Base-by-base conservation (phyloP, 2,329 filamentous ascomycete genomes). In the Cladosporium sphaerospermum region DNA sequence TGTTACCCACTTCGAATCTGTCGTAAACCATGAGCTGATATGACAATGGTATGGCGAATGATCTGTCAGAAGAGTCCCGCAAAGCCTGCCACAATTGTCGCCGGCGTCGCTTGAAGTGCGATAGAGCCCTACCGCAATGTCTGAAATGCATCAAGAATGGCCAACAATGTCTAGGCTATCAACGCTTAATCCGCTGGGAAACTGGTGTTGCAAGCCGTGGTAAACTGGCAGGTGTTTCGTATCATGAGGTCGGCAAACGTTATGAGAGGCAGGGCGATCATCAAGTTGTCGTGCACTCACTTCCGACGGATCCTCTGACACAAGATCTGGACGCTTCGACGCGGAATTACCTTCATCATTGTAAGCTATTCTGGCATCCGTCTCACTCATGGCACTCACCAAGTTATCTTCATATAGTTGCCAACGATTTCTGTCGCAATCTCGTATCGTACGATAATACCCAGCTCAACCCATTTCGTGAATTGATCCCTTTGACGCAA, bases 61-160 rank as follows among this genome's bases (percentile, higher is more conserved):
- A 28, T 7, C 23, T 28, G 23, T 28, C 23, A 28, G 23, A 28
- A 28, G 23, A 5, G 23, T 28, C 23, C 23, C 23, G 23, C 23
- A 28, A 69, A 65, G 62, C 77, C 56, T 84, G 81, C 66, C 79
- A 84, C 68, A 83, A 82, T 68, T 84, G 81, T 67, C 79, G 80
- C 55, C 77, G 76, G 54, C 76, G 76, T 62, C 77, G 82, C 59
- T 75, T 81, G 65, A 79, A 80, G 62, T 85, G 82, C 67, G 82
- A 85, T 67, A 75, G 78, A 55, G 83, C 81, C 33, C 69, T 77
- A 46, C 81, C 81, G 23, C 72, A 69, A 54, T 84, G 82, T 66
- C 75, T 78, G 61, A 84, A 84, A 70, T 84, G 81, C 65, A 67
- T 71, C 51, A 73, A 71, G 60, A 72, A 75, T 40, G 79, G 79